A percentile compares a stretch with the other conserved stretches of the same genome.
These are phyloP conservation scores for Calocera viscosa DNA, from an alignment of 768 basidiomycete species.

Conservation along the genomic window DNA sequence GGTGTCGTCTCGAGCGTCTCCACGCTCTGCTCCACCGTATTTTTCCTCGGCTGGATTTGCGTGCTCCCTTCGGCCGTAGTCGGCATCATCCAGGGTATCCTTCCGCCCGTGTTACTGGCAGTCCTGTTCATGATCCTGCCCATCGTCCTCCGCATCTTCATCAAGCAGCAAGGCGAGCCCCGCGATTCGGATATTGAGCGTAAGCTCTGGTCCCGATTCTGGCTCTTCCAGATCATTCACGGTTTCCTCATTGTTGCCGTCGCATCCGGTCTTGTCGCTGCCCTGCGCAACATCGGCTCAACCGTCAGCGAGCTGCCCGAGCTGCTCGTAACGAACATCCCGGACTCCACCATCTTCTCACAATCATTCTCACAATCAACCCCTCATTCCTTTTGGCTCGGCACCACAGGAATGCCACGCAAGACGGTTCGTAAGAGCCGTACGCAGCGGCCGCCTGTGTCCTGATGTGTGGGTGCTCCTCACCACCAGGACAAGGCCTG, in stretches of 20 bases:
- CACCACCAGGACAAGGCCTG: no score
- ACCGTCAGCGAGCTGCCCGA: slow-evolving; percentile 59
- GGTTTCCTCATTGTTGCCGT: slow-evolving; percentile 87
- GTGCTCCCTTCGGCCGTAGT: slow-evolving; percentile 47
- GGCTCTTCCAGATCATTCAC: slow-evolving; percentile 85
- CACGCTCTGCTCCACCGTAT: slow-evolving; percentile 46
- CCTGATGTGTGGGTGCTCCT: no score
- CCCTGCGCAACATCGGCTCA: slow-evolving; percentile 48
- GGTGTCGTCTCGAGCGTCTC: slow-evolving; percentile 74
- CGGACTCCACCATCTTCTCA: slow-evolving; percentile 65
- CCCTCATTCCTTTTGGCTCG: slow-evolving; percentile 9
- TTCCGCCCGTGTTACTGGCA: slow-evolving; percentile 77
- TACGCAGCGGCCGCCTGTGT: no score
- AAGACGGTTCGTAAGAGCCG: no score
- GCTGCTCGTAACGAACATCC: slow-evolving; percentile 65
- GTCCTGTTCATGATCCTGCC: slow-evolving; percentile 85
- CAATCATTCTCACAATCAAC: slow-evolving; percentile 11
- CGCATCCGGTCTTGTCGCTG: slow-evolving; percentile 65
- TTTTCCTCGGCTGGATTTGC: slow-evolving; percentile 81
- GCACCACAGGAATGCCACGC: no score
- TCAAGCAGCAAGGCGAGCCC: slow-evolving; percentile 81
- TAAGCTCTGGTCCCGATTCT: slow-evolving; percentile 82
- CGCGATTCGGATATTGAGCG: slow-evolving; percentile 72
- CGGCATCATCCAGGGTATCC: slow-evolving; percentile 79
- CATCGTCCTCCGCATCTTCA: slow-evolving; percentile 67